Percentiles rank a stretch among this genome's conserved stretches.
Conservation (phyloP, 2,329 filamentous ascomycete genomes). For the Dactylella cylindrospora region DNA sequence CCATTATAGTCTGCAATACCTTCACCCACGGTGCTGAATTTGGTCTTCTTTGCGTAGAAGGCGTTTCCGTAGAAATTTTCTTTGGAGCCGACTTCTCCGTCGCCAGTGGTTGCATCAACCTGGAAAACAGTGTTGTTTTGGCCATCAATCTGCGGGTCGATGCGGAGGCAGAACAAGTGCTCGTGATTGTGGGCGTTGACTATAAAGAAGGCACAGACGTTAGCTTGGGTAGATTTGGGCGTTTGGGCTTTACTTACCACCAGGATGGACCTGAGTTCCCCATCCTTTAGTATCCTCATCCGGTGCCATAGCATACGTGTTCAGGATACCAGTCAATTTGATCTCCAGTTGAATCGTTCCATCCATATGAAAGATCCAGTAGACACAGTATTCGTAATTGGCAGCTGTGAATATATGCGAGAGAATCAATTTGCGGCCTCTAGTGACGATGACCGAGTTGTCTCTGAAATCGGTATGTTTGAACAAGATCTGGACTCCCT, state of each 20-base stretch:
- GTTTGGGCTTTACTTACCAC: constrained; percentile 36
- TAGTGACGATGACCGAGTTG: constrained; percentile 80
- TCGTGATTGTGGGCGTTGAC: constrained; percentile 94
- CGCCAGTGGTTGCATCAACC: constrained; percentile 70
- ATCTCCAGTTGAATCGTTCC: constrained; percentile 90
- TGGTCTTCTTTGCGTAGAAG: constrained; percentile 82
- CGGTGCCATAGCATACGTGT: constrained; percentile 80
- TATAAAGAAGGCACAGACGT: neutral
- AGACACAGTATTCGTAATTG: constrained; percentile 88
- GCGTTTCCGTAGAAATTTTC: constrained; percentile 90
- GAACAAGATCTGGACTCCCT: constrained; percentile 66
- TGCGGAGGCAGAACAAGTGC: constrained; percentile 86
- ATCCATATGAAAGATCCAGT: constrained; percentile 92
- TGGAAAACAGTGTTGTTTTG: constrained; percentile 81
- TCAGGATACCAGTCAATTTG: constrained; percentile 86
- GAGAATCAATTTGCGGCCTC: constrained; percentile 80
- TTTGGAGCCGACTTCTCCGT: constrained; percentile 73
- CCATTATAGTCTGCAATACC: constrained; percentile 79
- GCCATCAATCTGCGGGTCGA: constrained; percentile 85
- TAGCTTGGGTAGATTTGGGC: neutral
- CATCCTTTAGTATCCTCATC: constrained; percentile 81
- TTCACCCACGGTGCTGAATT: constrained; percentile 69
- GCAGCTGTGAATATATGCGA: constrained; percentile 93
- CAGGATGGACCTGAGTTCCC: constrained; percentile 88
- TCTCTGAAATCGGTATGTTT: constrained; percentile 95